Evolutionary conservation across 2,329 filamentous ascomycete species (phyloP).

Genomic region (Microsporum canis): DNA sequence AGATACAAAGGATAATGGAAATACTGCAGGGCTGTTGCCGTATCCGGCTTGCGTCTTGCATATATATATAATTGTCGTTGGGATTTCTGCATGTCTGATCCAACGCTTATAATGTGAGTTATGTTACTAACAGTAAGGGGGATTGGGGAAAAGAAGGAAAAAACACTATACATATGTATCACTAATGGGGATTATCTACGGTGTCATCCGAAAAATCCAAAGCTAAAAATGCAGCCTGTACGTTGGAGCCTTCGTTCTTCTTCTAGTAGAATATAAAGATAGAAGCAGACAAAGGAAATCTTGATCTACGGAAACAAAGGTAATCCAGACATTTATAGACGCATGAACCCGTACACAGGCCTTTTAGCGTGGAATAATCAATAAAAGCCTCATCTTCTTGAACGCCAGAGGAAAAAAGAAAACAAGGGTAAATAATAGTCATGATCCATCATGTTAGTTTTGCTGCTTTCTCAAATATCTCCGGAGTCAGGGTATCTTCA

Average conservation of each 20-base stretch:
- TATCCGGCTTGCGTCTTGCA: not conserved
- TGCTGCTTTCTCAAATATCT: slow-evolving; percentile 41
- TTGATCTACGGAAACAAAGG: not conserved
- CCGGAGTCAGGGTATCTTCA: slow-evolving; percentile 43
- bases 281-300: not conserved
- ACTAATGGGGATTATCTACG: not conserved
- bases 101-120: not conserved
- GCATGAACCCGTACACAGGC: not conserved
- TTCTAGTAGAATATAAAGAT: not conserved
- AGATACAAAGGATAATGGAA: not conserved
- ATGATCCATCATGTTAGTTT: slow-evolving; percentile 30
- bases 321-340: not conserved
- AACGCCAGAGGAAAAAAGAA: not conserved
- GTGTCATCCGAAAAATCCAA: not conserved
- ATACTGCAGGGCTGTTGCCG: not conserved
- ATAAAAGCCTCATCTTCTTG: not conserved
- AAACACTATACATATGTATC: too few relatives aligned
- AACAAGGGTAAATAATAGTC: not conserved
- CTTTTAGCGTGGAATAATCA: not conserved
- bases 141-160: not conserved
- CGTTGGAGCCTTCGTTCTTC: not conserved
- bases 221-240: not conserved
- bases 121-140: not conserved
- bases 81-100: not conserved
- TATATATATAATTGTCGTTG: not conserved